A percentile compares a stretch with the other conserved stretches of the same genome.
Evolutionary conservation across 2,329 filamentous ascomycete species (phyloP).

Genomic region (Aspergillus eucalypticola): DNA sequence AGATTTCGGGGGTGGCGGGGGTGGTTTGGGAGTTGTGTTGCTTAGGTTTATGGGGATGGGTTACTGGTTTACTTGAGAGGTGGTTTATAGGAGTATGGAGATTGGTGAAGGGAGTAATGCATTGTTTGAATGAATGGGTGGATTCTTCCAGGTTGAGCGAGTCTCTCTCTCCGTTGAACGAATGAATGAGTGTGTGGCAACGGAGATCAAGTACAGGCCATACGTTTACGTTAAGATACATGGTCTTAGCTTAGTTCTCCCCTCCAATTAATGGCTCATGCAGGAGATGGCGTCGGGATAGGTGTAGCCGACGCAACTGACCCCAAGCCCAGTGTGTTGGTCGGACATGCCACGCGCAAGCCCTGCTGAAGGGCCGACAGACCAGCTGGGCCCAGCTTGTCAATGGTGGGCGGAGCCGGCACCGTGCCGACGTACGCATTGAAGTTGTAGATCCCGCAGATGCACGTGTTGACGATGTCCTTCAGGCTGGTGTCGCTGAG

Average conservation of each 20-base stretch:
- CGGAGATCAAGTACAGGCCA: too few relatives aligned
- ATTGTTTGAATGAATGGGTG: too few relatives aligned
- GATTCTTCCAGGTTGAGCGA: too few relatives aligned
- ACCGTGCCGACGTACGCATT: slow-evolving; percentile 58
- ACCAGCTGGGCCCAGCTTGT: slow-evolving; percentile 41
- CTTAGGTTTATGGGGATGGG: too few relatives aligned
- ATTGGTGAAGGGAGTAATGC: too few relatives aligned
- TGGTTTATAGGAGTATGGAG: too few relatives aligned
- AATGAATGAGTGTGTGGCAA: too few relatives aligned
- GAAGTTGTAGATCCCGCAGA: slow-evolving; percentile 57
- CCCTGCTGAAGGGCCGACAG: slow-evolving; percentile 30
- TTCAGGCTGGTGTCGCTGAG: slow-evolving; percentile 52
- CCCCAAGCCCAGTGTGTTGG: slow-evolving; percentile 26
- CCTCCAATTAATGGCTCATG: neutral
- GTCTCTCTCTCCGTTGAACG: too few relatives aligned
- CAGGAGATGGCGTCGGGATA: neutral
- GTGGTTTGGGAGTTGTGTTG: too few relatives aligned
- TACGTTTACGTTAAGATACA: too few relatives aligned
- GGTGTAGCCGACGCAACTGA: neutral
- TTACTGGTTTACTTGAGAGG: too few relatives aligned
- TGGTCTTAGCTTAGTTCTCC: neutral
- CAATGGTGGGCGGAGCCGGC: slow-evolving; percentile 37
- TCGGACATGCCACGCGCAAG: slow-evolving; percentile 31
- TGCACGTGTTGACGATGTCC: slow-evolving; percentile 52
- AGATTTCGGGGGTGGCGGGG: too few relatives aligned